Evolutionary conservation across 495 filamentous ascomycete species (phyloP), one percentile per base, ranked within the genome.

Genomic region (Podospora tetraspora): DNA sequence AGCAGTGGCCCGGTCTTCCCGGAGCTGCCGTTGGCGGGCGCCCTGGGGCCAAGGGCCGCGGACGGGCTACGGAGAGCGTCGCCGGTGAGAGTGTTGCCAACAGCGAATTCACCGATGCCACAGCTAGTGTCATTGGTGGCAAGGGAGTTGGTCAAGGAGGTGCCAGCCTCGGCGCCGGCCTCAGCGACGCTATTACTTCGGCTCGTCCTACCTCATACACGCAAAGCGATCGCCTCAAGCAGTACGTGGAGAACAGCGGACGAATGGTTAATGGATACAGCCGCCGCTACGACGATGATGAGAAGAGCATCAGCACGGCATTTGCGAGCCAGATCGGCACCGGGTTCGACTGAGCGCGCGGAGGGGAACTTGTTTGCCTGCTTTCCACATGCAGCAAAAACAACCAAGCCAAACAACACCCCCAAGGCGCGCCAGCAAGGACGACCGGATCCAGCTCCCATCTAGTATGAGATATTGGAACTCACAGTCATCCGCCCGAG

Each of bases 281-380:
- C 12, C 91, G 91, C 59, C 92, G 91, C 69, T 90, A 87, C 58
- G 95, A 98, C 70, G 95, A 99, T 69, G 95, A 98, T 76, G 91
- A 94, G 67, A 91, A 94, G 78, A 97, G 94, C 77, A 87, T 98
- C 72, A 96, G 92, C 70, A 97, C 94, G 30, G 93, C 93, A 8
- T 98, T 97, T 81, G 94, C 93, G 57, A 97, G 93, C 79, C 96
- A 98, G 78, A 86, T 97, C 66, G 94, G 91, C 63, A 67, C 74
- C 22, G 91, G 90, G 72, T 97, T 94, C 78, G 94, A 97, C 81
- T 97, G 93, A 97, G 83, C 58, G 59, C 2, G 11, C 25, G 57
- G 27, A 25, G 27, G 19, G 59, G 61, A 59, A 66, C 66, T 6
- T 66, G 63, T n/a, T 61, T 68, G 66, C 23, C 37, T 56, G 70